These are phyloP conservation scores for Pyrenophora tritici-repentis DNA, from an alignment of 2,329 filamentous ascomycete species.

Conservation along the genomic window DNA sequence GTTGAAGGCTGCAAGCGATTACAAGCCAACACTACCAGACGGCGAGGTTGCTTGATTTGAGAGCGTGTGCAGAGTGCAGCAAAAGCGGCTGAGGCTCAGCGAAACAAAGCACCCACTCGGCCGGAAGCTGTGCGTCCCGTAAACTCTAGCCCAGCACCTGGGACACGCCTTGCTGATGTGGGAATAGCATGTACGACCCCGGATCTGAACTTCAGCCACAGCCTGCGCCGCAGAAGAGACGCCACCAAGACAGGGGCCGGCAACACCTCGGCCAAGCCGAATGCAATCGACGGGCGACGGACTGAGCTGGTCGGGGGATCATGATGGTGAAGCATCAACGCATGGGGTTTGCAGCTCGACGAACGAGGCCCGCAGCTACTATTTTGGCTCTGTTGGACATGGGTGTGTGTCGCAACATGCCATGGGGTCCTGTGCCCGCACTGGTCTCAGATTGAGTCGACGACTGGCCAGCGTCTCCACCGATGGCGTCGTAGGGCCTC, in stretches of 20 bases:
- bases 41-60: slow-evolving; percentile 33
- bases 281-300: neutral
- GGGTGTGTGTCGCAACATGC: neutral
- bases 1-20: slow-evolving; percentile 26
- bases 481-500: slow-evolving; percentile 15
- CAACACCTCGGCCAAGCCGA: slow-evolving; percentile 18
- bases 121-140: slow-evolving; percentile 28
- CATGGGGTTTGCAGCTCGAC: too few species aligned
- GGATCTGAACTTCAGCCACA: slow-evolving; percentile 26
- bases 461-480: slow-evolving; percentile 3
- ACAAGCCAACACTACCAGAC: slow-evolving; percentile 20
- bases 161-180: neutral
- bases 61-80: slow-evolving; percentile 11
- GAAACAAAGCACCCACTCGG: slow-evolving; percentile 17
- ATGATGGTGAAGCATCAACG: too few species aligned
- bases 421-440: neutral
- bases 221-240: slow-evolving; percentile 13
- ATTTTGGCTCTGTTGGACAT: neutral
- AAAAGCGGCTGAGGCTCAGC: slow-evolving; percentile 20
- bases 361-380: neutral
- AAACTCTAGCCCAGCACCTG: slow-evolving; percentile 18
- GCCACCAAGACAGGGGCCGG: slow-evolving; percentile 18
- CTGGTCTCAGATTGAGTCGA: slow-evolving; percentile 28
- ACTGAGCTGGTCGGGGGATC: too few species aligned
- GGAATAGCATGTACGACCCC: slow-evolving; percentile 11